Evolutionary conservation across 371 early-diverging fungal genomes (phyloP), one percentile per base, ranked within the genome.

Genomic region (Rhizopus delemar): DNA sequence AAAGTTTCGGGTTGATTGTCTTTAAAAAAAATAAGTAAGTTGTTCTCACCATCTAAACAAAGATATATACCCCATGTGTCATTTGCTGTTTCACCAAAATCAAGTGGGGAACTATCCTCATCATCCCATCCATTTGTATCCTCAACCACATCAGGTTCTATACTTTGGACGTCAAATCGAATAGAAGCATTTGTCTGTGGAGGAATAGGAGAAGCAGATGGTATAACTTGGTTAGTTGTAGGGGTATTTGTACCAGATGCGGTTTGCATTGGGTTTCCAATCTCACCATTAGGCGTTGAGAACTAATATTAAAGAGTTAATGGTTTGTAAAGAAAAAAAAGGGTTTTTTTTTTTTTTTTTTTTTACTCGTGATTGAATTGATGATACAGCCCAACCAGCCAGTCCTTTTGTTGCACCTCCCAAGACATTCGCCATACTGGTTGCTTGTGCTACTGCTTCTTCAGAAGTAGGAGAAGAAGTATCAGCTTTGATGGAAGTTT

Each of bases 301-400:
- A 75, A 72, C 68, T 70, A 46, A 1, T 22, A 29, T 7, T n/a
- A 8, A n/a, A 6, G 5, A 22, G 16, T 13, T 31, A 11, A 43
- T 48, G 0, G 4, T 7, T 28, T 48, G 43, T 43, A 43, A 9
- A 7, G 12, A 12, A 39, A 39, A 12, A 12, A 43, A 43, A 43
- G 12, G 5, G 5, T 33, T 11, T 9, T 9, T 6, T 9, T 57
- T 65, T 73, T 75, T 75, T 39, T 33, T 11, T 9, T 9, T 6
- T 9, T 57, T 65, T 73, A 78, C 78, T 39, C 75, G 57, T 22
- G 78, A 70, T 52, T 72, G 69, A 41, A 79, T 58, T 8, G 80
- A 79, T 8, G 76, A 76, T 4, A 79, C 80, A 41, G 80, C 80
- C 80, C 80, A 79, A 7, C 71, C 80, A 7, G 80, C 76, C 43